Base-by-base conservation (phyloP, 2,329 filamentous ascomycete species). In the Leptographium wingfieldii region DNA sequence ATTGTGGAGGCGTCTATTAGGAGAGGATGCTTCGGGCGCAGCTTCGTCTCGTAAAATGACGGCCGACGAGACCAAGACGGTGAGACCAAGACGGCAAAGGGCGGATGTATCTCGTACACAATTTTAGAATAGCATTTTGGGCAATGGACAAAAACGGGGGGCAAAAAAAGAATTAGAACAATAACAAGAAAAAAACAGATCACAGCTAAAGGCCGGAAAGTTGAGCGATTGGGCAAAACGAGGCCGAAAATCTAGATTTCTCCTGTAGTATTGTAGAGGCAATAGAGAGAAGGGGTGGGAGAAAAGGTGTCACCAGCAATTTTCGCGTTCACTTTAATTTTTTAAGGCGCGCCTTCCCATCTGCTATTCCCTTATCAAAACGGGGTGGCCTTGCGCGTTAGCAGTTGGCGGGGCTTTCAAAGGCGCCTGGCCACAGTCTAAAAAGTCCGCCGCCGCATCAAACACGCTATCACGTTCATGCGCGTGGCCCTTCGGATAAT, bases 381-480 rank as follows among this genome's bases (percentile, higher is more conserved):
- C 27, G 22, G 38, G 14, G 38, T 40, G 46, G 46, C 22, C n/a
- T 22, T 27, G 31, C 31, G 31, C 31, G 53, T 52, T 27, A 25
- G 5, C 46, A 29, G 53, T 16, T 55, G 53, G 54, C 54, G 54
- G 54, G 54, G 54, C 52, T 11, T 16, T 11, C 25, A 16, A 5
- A 11, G 7, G 25, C 51, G 29, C 31, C 16, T 43, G 49, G 56
- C 22, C 22, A 3, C 48, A 27, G 2, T 55, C 19, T 12, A 54
- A 19, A 38, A 3, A 19, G 35, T 35, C 11, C 3, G 51, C 27
- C 51, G n/a, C n/a, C 27, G 27, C 51, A 33, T 10, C 4, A 46
- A 56, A 65, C 64, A 65, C 64, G 64, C 64, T 62, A 64, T 64
- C 64, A 65, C 63, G 64, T 65, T 62, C 22, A 31, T 59, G 43